Conservation (phyloP, 1,284 basidiomycete genomes). For the Trametes hirsuta region DNA sequence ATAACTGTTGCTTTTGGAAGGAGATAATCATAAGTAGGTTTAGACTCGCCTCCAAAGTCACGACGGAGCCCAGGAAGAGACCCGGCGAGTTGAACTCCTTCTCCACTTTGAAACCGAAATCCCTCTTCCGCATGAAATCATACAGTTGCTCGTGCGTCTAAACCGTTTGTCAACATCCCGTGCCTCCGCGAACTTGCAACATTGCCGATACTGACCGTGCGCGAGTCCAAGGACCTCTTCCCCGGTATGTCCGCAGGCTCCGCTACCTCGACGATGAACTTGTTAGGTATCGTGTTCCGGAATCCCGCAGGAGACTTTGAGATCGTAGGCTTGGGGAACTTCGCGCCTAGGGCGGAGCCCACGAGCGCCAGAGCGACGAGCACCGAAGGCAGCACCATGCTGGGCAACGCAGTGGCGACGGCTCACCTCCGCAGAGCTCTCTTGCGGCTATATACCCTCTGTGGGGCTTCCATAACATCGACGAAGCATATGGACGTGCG, state of each 20-base stretch:
- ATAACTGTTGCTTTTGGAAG: too few species aligned
- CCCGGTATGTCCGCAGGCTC: slow-evolving; percentile 40
- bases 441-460: neutral
- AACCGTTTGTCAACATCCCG: neutral
- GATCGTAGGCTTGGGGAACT: slow-evolving; percentile 18
- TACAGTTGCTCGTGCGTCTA: slow-evolving; percentile 44
- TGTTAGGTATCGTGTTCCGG: slow-evolving; percentile 44
- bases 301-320: slow-evolving; percentile 8
- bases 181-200: too few species aligned
- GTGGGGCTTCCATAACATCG: neutral
- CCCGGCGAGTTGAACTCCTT: slow-evolving; percentile 45
- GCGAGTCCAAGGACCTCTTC: slow-evolving; percentile 38
- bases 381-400: slow-evolving; percentile 15
- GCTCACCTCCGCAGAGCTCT: neutral
- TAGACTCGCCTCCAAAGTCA: slow-evolving; percentile 38
- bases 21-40: too few species aligned
- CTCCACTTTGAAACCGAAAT: slow-evolving; percentile 40
- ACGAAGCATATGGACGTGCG: slow-evolving; percentile 20
- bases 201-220: slow-evolving; percentile 22
- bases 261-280: slow-evolving; percentile 56
- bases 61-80: slow-evolving; percentile 47
- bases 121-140: slow-evolving; percentile 38
- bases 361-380: slow-evolving; percentile 13
- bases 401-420: neutral
- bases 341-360: slow-evolving; percentile 9